Percentiles rank a stretch among this genome's conserved stretches.
These are phyloP conservation scores for Berberis vulgaris DNA, from an alignment of 164 flowering plant genomes.

Conservation along the genomic window DNA sequence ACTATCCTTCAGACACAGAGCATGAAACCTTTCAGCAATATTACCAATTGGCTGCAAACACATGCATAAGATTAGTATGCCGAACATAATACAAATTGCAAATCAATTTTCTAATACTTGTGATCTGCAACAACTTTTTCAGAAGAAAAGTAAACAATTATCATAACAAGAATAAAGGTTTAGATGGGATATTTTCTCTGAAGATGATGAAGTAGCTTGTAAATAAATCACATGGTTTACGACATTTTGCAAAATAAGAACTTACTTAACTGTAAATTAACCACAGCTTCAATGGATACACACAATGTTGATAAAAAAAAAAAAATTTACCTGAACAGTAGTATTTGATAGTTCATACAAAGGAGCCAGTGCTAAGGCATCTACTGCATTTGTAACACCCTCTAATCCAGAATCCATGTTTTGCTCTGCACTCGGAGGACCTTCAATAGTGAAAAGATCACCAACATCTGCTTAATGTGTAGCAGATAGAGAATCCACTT, in stretches of 20 bases:
- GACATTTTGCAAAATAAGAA: not conserved
- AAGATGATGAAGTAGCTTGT: too few species aligned
- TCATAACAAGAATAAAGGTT: too few species aligned
- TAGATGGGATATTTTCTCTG: too few species aligned
- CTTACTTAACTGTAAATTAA: not conserved
- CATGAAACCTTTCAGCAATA: constrained; percentile 79
- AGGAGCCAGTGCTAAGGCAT: constrained; percentile 61
- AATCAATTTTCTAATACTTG: not conserved
- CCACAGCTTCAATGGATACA: not conserved
- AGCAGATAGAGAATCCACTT: too few species aligned
- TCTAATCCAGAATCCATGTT: too few species aligned
- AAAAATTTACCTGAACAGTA: constrained; percentile 58
- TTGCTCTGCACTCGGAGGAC: too few species aligned
- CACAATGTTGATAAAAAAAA: not conserved
- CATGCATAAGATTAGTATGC: not conserved
- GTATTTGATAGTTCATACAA: constrained; percentile 47
- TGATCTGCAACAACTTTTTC: not conserved
- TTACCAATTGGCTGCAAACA: constrained; percentile 83
- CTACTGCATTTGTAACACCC: too few species aligned
- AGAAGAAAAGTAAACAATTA: too few species aligned
- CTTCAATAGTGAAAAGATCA: too few species aligned
- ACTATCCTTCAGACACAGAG: constrained; percentile 87
- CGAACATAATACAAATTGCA: not conserved
- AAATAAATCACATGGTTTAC: not conserved
- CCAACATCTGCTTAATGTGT: too few species aligned